Percentiles rank a stretch among this genome's conserved stretches.
These are phyloP conservation scores for Grigorovia humatica DNA, from an alignment of 805 yeast species.

Conservation along the genomic window DNA sequence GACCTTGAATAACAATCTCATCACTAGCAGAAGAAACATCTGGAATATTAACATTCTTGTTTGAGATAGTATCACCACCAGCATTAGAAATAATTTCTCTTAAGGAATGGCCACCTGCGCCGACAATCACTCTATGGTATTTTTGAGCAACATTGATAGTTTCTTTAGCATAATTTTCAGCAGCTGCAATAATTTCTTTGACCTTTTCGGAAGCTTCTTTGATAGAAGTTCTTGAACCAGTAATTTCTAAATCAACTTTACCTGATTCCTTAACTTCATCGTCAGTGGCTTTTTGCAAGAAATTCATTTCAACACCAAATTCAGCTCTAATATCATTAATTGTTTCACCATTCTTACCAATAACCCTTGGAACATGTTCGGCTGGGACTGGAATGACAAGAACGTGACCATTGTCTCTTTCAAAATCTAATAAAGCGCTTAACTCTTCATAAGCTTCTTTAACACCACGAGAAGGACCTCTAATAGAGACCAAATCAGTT, in stretches of 20 bases:
- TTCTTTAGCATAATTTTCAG: constrained; percentile 49
- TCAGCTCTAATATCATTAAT: constrained; percentile 70
- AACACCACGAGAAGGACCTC: constrained; percentile 88
- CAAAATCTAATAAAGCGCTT: constrained; percentile 72
- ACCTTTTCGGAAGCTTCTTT: constrained; percentile 60
- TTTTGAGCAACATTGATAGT: constrained; percentile 60
- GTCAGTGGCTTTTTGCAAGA: constrained; percentile 31
- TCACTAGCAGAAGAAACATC: constrained; percentile 47
- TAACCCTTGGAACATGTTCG: constrained; percentile 69
- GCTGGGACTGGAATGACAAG: constrained; percentile 57
- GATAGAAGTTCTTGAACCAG: constrained; percentile 71
- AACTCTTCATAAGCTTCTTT: constrained; percentile 75
- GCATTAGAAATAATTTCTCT: constrained; percentile 68
- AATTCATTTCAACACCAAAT: constrained; percentile 42
- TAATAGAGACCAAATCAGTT: constrained; percentile 53
- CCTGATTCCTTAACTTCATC: constrained; percentile 38
- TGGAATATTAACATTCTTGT: constrained; percentile 44
- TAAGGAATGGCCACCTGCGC: constrained; percentile 65
- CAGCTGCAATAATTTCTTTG: constrained; percentile 49
- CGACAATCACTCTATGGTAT: constrained; percentile 66
- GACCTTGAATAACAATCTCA: constrained; percentile 61
- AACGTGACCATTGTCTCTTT: constrained; percentile 72
- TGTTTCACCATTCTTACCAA: constrained; percentile 81
- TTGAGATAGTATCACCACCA: constrained; percentile 49
- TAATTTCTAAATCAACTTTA: constrained; percentile 51